These are phyloP conservation scores for Nicotiana attenuata DNA, from an alignment of 257 asterid species.

Conservation along the genomic window DNA sequence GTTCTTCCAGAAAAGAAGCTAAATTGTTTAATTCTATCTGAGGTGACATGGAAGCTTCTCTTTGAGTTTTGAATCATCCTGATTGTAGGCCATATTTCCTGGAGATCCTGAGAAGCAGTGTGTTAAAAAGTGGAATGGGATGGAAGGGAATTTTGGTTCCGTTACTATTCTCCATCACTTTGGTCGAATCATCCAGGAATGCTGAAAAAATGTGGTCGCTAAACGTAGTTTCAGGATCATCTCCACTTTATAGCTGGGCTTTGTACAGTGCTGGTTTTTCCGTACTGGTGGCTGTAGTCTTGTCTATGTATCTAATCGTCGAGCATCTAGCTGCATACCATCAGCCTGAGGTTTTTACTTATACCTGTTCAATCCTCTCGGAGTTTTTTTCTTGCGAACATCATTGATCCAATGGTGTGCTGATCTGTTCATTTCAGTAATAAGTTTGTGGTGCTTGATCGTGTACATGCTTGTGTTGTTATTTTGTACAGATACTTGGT, in stretches of 20 bases:
- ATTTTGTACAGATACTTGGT: not conserved
- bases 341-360: slow-evolving; percentile 80
- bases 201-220: slow-evolving; percentile 37
- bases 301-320: slow-evolving; percentile 73
- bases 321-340: slow-evolving; percentile 92
- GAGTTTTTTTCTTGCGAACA: not conserved
- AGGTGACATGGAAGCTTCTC: not conserved
- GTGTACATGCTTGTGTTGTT: not conserved
- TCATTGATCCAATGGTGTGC: not conserved
- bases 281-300: slow-evolving; percentile 72
- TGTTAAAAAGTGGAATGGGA: slow-evolving; percentile 40
- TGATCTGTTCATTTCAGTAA: not conserved
- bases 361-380: not conserved
- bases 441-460: not conserved
- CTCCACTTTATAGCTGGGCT: slow-evolving; percentile 62
- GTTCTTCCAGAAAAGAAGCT: not conserved
- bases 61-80: not conserved
- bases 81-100: not conserved
- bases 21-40: not conserved
- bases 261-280: slow-evolving; percentile 70
- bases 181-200: slow-evolving; percentile 56
- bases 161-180: slow-evolving; percentile 32
- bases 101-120: not conserved
- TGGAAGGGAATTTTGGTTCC: slow-evolving; percentile 49
- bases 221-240: slow-evolving; percentile 35